Evolutionary conservation across 2,329 filamentous ascomycete genomes (phyloP).

Genomic region (Penicillium sp.): DNA sequence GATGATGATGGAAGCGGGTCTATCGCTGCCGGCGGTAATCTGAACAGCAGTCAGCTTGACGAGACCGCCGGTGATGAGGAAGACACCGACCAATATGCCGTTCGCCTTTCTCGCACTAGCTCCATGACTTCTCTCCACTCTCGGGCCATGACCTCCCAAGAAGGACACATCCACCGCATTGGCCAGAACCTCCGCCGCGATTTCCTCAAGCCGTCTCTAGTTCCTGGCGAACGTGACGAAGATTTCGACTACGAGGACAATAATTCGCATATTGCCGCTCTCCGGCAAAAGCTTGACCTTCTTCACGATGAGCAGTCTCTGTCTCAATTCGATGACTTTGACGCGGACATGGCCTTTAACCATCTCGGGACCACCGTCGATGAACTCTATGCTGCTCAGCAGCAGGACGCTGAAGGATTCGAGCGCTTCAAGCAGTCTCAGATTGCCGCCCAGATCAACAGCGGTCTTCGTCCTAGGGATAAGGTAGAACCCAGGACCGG

Average conservation of each 20-base stretch:
- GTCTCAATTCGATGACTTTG: constrained; percentile 32
- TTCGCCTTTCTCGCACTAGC: constrained; percentile 50
- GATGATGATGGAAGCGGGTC: constrained; percentile 24
- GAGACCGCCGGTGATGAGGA: constrained; percentile 35
- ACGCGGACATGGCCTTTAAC: constrained; percentile 35
- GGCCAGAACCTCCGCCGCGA: constrained; percentile 59
- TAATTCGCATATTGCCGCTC: constrained; percentile 39
- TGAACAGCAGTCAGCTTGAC: constrained; percentile 23
- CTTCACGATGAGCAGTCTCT: constrained; percentile 37
- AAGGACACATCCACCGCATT: constrained; percentile 61
- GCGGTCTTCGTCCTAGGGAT: constrained; percentile 20
- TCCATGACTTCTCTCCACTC: constrained; percentile 61
- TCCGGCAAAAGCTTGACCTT: constrained; percentile 38
- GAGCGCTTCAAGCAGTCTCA: constrained; percentile 39
- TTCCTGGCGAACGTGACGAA: constrained; percentile 30
- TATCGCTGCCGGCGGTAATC: constrained; percentile 27
- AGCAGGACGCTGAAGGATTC: constrained; percentile 39
- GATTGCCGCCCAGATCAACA: constrained; percentile 41
- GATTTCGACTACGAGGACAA: constrained; percentile 20
- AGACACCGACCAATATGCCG: constrained; percentile 36
- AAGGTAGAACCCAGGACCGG: not conserved
- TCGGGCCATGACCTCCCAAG: constrained; percentile 57
- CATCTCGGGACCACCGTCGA: constrained; percentile 40
- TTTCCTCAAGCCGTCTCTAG: constrained; percentile 46
- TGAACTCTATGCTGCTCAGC: constrained; percentile 37